A percentile compares a stretch with the other conserved stretches of the same genome.
Conservation (phyloP, 305 asterid genomes). For the Solanum hybrid region DNA sequence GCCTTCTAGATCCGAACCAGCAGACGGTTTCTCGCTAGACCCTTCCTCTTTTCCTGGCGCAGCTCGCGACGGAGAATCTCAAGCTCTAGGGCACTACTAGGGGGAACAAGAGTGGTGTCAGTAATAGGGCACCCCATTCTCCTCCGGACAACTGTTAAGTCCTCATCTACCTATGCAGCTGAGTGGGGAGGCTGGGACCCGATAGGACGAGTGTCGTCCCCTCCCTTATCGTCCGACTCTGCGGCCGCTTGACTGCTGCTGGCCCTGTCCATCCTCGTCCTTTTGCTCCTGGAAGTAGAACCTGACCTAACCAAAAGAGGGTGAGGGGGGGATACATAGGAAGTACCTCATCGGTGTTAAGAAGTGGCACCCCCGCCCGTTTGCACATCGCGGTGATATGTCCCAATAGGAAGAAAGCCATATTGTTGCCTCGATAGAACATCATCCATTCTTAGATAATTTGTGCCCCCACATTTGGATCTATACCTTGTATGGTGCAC, state of each 20-base stretch:
- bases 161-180: neutral
- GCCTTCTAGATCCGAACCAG: neutral
- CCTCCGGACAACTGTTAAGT: rapidly evolving
- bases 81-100: neutral
- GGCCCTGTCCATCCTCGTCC: neutral
- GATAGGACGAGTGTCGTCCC: no score
- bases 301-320: neutral
- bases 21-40: neutral
- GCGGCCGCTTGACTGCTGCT: rapidly evolving
- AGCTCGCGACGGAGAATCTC: neutral
- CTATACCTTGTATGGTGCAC: neutral
- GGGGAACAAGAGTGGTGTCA: neutral
- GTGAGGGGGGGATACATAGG: neutral
- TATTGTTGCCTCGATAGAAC: neutral
- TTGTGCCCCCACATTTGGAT: neutral
- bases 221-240: neutral
- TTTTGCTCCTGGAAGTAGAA: neutral
- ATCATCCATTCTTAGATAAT: no score
- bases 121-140: neutral
- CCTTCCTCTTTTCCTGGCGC: neutral
- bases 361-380: neutral
- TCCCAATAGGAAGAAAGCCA: neutral
- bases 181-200: neutral
- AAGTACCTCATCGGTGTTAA: neutral
- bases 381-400: neutral